Conservation (phyloP, 2,329 filamentous ascomycete genomes). For the Dactylellina drechsleri region DNA sequence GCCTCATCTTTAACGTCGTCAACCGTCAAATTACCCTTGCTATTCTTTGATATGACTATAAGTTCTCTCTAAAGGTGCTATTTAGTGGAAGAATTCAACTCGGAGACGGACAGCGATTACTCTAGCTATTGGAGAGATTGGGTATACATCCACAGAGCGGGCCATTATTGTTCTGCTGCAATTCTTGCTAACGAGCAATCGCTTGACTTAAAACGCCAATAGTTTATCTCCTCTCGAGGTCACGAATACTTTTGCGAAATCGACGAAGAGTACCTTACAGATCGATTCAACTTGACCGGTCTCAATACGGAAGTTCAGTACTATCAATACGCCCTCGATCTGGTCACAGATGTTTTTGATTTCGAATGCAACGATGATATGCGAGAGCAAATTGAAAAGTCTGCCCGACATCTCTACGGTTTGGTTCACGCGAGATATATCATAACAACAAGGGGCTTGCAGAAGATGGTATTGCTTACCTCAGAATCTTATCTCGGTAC, state of each 20-base stretch:
- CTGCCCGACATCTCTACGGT: conserved; percentile 92
- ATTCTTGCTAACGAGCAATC: conserved; percentile 2
- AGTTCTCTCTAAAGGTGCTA: conserved; percentile 2
- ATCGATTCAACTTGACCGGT: conserved; percentile 96
- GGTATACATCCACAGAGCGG: conserved; percentile 71
- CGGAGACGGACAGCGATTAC: conserved; percentile 98
- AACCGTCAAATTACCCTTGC: background rate
- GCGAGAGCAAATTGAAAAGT: conserved; percentile 97
- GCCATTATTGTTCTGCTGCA: conserved; percentile 31
- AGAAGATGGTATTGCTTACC: conserved; percentile 81
- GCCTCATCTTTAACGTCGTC: background rate
- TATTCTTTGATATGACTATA: background rate
- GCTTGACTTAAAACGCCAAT: conserved; percentile 30
- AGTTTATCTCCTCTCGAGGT: conserved; percentile 97
- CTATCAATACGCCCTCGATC: conserved; percentile 97
- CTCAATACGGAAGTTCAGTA: conserved; percentile 98
- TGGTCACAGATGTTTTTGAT: conserved; percentile 98
- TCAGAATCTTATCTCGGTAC: conserved; percentile 56
- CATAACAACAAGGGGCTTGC: conserved; percentile 89
- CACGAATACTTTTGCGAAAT: conserved; percentile 99
- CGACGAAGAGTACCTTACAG: conserved; percentile 97
- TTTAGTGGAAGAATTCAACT: conserved; percentile 90
- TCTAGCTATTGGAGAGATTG: conserved; percentile 99
- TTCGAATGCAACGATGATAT: conserved; percentile 98
- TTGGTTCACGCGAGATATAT: conserved; percentile 96